phyloP scores from a whole-genome alignment of 2,329 filamentous ascomycete species.

The Pyrenophora seminiperda region DNA sequence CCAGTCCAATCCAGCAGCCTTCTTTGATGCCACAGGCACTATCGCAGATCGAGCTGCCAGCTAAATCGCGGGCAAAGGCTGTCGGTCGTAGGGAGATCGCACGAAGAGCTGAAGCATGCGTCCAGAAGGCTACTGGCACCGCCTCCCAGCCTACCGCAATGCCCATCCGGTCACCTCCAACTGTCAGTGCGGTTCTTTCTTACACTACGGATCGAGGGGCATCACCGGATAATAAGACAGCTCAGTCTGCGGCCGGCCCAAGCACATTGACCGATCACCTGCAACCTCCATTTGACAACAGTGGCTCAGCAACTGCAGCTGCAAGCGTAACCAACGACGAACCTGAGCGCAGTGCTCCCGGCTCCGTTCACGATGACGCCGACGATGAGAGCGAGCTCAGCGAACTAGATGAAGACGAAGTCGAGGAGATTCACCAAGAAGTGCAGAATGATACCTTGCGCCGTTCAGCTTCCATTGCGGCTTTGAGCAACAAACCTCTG shows the following conservation, averaged over 20 bases:
- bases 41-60: constrained; percentile 26
- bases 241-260: constrained; percentile 2
- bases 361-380: constrained; percentile 60
- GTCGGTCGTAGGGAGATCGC: constrained; percentile 65
- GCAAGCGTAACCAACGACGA: constrained; percentile 38
- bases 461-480: constrained; percentile 22
- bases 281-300: constrained; percentile 24
- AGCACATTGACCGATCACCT: constrained; percentile 20
- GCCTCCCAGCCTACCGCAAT: constrained; percentile 34
- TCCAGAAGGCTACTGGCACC: constrained; percentile 48
- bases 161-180: constrained; percentile 42
- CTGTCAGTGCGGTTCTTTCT: constrained; percentile 22
- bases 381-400: constrained; percentile 62
- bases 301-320: constrained; percentile 50
- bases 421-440: constrained; percentile 41
- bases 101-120: constrained; percentile 63
- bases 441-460: constrained; percentile 18
- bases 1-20: constrained; percentile 28
- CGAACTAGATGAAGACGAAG: constrained; percentile 55
- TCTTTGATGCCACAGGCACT: constrained; percentile 20
- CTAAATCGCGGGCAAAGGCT: constrained; percentile 57
- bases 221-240: constrained; percentile 32
- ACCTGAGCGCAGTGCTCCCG: constrained; percentile 58
- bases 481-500: constrained; percentile 27
- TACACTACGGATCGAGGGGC: constrained; percentile 12